phyloP scores from a whole-genome alignment of 2,329 filamentous ascomycete genomes.

The Colletotrichum trifolii region DNA sequence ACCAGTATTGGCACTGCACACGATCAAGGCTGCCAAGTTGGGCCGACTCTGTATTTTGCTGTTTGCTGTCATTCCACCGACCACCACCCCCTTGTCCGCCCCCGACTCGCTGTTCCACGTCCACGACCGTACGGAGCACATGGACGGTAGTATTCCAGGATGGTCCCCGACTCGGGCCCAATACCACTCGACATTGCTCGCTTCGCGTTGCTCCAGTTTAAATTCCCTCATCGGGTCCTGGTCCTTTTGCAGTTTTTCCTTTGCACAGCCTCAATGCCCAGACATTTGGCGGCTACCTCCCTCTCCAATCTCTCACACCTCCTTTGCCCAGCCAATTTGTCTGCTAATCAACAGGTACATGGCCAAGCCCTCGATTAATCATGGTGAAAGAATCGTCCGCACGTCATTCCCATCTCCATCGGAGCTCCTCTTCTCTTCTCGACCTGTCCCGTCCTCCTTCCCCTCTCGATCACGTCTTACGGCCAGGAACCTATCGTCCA shows the following conservation, averaged over 20 bases:
- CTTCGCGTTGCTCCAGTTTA: conserved; percentile 31
- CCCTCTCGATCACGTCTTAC: conserved; percentile 25
- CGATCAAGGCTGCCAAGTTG: conserved; percentile 18
- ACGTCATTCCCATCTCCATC: conserved; percentile 25
- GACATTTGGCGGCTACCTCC: conserved; percentile 30
- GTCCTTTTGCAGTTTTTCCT: conserved; percentile 32
- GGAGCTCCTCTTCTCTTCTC: conserved; percentile 13
- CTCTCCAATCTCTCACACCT: conserved; percentile 9
- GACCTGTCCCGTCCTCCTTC: conserved; percentile 19
- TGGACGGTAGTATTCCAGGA: conserved; percentile 18
- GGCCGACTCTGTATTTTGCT: background rate
- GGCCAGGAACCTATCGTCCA: conserved; percentile 9
- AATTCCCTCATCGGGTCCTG: conserved; percentile 33
- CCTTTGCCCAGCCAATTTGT: conserved; percentile 25
- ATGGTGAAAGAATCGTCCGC: conserved; percentile 18
- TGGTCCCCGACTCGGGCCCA: conserved; percentile 27
- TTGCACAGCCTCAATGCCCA: conserved; percentile 37
- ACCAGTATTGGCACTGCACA: background rate
- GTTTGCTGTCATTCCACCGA: conserved; percentile 15
- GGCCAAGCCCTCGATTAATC: conserved; percentile 20
- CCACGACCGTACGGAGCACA: background rate
- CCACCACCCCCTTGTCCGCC: conserved; percentile 16
- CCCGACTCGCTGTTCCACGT: conserved; percentile 14
- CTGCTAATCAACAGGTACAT: conserved; percentile 21
- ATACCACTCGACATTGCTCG: conserved; percentile 22